These are phyloP conservation scores for Paecilomyces niveus DNA, from an alignment of 2,329 filamentous ascomycete genomes.

Conservation along the genomic window DNA sequence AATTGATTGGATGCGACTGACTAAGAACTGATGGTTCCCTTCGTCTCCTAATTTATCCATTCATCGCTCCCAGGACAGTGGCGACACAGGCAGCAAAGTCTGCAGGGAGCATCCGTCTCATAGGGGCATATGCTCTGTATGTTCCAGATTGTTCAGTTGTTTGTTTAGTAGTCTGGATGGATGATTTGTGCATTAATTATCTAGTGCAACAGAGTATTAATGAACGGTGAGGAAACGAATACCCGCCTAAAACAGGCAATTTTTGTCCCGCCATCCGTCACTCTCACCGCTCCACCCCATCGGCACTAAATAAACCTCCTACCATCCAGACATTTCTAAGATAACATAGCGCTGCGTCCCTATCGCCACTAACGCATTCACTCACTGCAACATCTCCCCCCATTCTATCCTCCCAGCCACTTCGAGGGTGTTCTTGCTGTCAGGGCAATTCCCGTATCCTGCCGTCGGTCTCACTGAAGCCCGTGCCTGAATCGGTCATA, in stretches of 20 bases:
- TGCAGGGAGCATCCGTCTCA: not conserved
- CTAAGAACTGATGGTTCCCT: not conserved
- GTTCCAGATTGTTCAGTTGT: not conserved
- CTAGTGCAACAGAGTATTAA: not conserved
- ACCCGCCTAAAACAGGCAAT: not conserved
- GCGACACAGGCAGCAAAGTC: not conserved
- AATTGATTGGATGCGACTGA: not conserved
- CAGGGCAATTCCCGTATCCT: not conserved
- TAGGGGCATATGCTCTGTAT: not conserved
- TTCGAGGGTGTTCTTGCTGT: not conserved
- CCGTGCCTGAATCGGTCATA: not conserved
- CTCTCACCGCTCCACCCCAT: not conserved
- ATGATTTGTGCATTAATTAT: not conserved
- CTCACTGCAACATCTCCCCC: not conserved
- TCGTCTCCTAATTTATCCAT: too few relatives aligned
- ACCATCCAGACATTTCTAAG: not conserved
- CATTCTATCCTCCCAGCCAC: not conserved
- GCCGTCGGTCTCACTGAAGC: not conserved
- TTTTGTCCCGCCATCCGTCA: not conserved
- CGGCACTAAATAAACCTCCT: not conserved
- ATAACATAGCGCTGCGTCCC: not conserved
- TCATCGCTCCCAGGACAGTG: not conserved
- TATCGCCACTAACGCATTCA: constrained; percentile 1
- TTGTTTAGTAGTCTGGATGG: not conserved
- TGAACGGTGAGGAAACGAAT: not conserved